phyloP scores from a whole-genome alignment of 2,329 filamentous ascomycete species.

The Paecilomyces sp. region DNA sequence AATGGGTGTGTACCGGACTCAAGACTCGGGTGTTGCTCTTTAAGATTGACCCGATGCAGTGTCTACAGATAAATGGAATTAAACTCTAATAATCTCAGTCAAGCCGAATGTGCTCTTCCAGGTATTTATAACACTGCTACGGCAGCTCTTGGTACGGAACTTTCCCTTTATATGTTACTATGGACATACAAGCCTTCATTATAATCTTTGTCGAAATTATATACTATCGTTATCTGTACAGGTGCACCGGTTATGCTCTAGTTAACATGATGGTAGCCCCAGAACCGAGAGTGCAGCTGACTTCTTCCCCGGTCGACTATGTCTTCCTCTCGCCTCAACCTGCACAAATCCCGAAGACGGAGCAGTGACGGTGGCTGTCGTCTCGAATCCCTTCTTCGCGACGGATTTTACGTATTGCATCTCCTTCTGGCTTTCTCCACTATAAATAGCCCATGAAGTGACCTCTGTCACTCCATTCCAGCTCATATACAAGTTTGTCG shows the following conservation, averaged over 20 bases:
- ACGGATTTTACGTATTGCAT: background rate
- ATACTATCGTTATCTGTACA: no score
- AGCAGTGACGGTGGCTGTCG: background rate
- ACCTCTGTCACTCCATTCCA: constrained; percentile 21
- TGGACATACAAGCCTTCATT: no score
- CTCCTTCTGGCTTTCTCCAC: background rate
- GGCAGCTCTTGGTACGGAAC: background rate
- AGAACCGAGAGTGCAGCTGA: background rate
- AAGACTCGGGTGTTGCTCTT: no score
- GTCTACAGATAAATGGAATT: no score
- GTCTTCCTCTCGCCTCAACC: background rate
- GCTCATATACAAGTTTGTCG: constrained; percentile 17
- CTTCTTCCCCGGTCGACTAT: background rate
- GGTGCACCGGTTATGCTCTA: no score
- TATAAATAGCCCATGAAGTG: constrained; percentile 12
- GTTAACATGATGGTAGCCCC: background rate
- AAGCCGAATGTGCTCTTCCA: no score
- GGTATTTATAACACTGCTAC: no score
- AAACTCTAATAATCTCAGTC: no score
- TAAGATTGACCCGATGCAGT: no score
- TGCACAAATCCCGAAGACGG: background rate
- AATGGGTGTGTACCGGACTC: no score
- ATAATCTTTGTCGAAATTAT: no score
- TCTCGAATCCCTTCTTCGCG: background rate
- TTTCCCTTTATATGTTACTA: background rate